Evolutionary conservation across 169 alveolate species (phyloP), one percentile per base, ranked within the genome.

Genomic region (Theileria parva): DNA sequence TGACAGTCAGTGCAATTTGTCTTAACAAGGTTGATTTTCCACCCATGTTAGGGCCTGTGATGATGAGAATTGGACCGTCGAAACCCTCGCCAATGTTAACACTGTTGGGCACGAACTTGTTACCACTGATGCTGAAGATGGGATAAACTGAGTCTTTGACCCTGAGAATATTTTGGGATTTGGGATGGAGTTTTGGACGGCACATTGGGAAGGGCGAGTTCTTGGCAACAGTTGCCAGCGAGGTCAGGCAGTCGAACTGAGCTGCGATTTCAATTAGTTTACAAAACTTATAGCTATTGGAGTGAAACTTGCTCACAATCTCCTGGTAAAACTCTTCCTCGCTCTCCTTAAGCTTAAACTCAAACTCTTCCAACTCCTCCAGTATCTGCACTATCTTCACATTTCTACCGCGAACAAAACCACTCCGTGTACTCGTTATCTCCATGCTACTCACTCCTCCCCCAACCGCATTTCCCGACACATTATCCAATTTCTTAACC

Each of bases 41-140:
- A 25, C 99, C 99, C 99, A 99, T 99, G 86, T 99, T 99, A 30
- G 99, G 99, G 0, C 99, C 99, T 12, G 99, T 98, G 55, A 99
- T 92, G 64, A 99, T 93, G 48, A 96, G 55, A 8, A 86, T 67
- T 0, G 72, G 32, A 60, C 65, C 61, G 39, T 57, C 71, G 55
- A 76, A 89, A 34, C 78, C 79, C 30, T 74, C 68, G 21, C 55
- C 53, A 5, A 95, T 77, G 39, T 59, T 65, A 21, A 92, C 68
- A 68, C 91, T 94, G 81, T 94, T 95, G 21, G 98, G 94, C 27
- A 96, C 90, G 88, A 93, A 95, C 39, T 53, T 13, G 21, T 66
- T 74, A 19, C 76, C 67, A 21, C 30, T 55, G 64, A 17, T 55
- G 75, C 63, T 71, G 67, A 17, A 88, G 71, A 59, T 80, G 28